These are phyloP conservation scores for Halophytophthora polymorphica DNA, from an alignment of 352 stramenopile genomes.

Conservation along the genomic window DNA sequence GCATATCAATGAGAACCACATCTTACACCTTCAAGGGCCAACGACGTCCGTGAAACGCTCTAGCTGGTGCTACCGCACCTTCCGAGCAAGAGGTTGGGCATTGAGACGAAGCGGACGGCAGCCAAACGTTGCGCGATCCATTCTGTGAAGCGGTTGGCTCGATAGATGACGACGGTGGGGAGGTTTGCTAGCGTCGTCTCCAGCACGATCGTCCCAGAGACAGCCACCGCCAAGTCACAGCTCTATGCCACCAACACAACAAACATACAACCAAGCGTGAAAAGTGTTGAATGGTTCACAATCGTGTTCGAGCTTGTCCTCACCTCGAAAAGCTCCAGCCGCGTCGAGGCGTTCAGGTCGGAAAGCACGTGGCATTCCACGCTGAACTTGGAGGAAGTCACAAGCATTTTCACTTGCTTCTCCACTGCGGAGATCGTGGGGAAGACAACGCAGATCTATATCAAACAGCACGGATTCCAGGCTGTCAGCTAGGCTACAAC, in stretches of 20 bases:
- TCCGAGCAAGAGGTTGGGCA: slow-evolving; percentile 68
- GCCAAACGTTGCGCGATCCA: slow-evolving; percentile 45
- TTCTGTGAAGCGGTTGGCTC: slow-evolving; percentile 61
- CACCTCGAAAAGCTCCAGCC: slow-evolving; percentile 34
- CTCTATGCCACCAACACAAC: slow-evolving; percentile 12
- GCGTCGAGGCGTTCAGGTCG: slow-evolving; percentile 18
- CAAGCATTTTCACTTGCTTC: slow-evolving; percentile 17
- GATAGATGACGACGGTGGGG: slow-evolving; percentile 71
- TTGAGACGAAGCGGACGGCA: slow-evolving; percentile 67
- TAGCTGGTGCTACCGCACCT: slow-evolving; percentile 22
- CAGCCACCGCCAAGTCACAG: slow-evolving; percentile 49
- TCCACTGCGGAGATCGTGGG: slow-evolving; percentile 48
- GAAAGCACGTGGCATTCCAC: slow-evolving; percentile 17
- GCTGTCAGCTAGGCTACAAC: not conserved
- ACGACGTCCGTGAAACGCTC: not conserved
- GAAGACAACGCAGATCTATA: slow-evolving; percentile 56
- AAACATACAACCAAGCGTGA: not conserved
- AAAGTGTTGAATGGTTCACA: not conserved
- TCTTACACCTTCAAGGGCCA: not conserved
- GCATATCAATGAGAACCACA: not conserved
- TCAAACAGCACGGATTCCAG: slow-evolving; percentile 3
- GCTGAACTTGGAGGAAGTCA: slow-evolving; percentile 1
- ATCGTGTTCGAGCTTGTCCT: no score
- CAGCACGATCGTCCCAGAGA: slow-evolving; percentile 71
- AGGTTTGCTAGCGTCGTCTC: slow-evolving; percentile 52